These are phyloP conservation scores for Aureobasidium zeae DNA, from an alignment of 2,329 filamentous ascomycete genomes.

Conservation along the genomic window DNA sequence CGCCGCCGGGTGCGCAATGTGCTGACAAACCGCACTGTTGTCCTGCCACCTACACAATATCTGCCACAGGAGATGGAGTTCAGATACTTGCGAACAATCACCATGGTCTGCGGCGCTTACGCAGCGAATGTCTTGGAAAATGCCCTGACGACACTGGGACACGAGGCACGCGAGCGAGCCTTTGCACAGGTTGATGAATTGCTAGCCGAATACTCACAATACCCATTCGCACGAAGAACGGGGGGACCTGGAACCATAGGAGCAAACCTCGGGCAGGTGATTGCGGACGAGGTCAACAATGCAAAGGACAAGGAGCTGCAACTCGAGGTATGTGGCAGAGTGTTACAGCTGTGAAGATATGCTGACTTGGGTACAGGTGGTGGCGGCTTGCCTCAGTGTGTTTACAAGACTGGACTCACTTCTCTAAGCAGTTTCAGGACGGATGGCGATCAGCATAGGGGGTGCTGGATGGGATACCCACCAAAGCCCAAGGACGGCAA, in stretches of 20 bases:
- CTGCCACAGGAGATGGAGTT: slow-evolving; percentile 92
- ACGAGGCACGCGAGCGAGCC: slow-evolving; percentile 86
- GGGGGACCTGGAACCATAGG: slow-evolving; percentile 74
- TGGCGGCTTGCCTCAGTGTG: slow-evolving; percentile 91
- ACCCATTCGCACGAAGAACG: slow-evolving; percentile 79
- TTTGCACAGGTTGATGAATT: slow-evolving; percentile 97
- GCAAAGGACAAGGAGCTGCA: slow-evolving; percentile 91
- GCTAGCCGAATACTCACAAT: slow-evolving; percentile 92
- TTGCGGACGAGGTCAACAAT: slow-evolving; percentile 77
- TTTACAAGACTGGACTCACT: slow-evolving; percentile 96
- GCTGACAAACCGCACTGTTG: slow-evolving; percentile 86
- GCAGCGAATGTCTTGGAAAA: slow-evolving; percentile 98
- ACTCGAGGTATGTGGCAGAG: slow-evolving; percentile 61
- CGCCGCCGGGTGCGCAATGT: slow-evolving; percentile 84
- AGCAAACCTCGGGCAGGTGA: slow-evolving; percentile 80
- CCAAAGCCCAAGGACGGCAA: slow-evolving; percentile 6
- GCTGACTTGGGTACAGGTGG: slow-evolving; percentile 45
- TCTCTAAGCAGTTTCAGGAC: slow-evolving; percentile 46
- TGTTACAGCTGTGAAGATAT: background rate
- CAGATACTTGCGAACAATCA: slow-evolving; percentile 79
- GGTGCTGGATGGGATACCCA: slow-evolving; percentile 5
- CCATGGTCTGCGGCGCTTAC: slow-evolving; percentile 97
- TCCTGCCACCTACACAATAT: slow-evolving; percentile 77
- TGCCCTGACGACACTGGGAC: slow-evolving; percentile 83
- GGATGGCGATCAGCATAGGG: too few relatives aligned